Percentiles rank a stretch among this genome's conserved stretches.
Evolutionary conservation across 2,329 filamentous ascomycete genomes (phyloP).

Genomic region (Catunica adiposa): DNA sequence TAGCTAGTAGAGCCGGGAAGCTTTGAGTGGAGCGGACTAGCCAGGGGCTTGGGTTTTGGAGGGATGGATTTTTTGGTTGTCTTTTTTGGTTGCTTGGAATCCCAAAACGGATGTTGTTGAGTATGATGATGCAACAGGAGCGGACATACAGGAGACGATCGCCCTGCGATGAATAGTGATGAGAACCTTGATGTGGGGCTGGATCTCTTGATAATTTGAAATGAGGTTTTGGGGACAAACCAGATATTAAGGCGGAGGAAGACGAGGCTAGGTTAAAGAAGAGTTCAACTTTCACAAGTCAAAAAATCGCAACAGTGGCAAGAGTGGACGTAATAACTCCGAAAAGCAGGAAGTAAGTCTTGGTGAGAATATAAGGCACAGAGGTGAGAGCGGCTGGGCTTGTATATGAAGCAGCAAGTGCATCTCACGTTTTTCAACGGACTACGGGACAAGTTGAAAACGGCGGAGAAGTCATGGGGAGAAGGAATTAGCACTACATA

Average conservation of each 20-base stretch:
- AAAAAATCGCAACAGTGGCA: not conserved
- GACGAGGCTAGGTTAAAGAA: not conserved
- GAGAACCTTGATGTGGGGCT: not conserved
- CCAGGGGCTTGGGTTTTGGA: conserved; percentile 4
- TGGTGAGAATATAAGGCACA: too few species aligned
- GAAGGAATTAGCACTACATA: too few species aligned
- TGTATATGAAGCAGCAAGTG: too few species aligned
- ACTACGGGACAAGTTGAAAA: too few species aligned
- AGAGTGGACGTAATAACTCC: too few species aligned
- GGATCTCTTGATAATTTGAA: not conserved
- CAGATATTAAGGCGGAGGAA: not conserved
- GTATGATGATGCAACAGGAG: conserved; percentile 1
- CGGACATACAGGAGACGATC: not conserved
- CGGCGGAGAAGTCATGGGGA: too few species aligned
- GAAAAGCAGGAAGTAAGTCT: not conserved
- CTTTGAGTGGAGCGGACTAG: conserved; percentile 1
- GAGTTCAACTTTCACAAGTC: not conserved
- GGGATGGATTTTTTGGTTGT: conserved; percentile 3
- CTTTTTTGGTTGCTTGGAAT: conserved; percentile 1
- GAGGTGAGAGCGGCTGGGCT: too few species aligned
- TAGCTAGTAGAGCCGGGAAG: not conserved
- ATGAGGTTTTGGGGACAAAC: not conserved
- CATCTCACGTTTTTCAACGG: too few species aligned
- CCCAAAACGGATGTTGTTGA: conserved; percentile 7
- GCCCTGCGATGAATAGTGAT: not conserved